phyloP scores from a whole-genome alignment of 257 asterid species.

The Cruciata laevipes region DNA sequence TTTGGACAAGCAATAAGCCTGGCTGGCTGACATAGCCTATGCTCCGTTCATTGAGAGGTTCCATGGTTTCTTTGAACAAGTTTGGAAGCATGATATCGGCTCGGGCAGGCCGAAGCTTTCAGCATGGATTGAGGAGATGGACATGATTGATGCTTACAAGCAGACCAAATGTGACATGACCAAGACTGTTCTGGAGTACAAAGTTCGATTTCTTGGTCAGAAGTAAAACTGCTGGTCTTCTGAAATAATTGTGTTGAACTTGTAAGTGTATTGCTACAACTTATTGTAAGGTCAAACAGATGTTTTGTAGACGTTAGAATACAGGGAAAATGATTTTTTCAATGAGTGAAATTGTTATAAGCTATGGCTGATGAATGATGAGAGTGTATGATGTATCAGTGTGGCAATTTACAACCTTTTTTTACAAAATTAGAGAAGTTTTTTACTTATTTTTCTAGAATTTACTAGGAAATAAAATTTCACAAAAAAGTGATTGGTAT shows the following conservation, averaged over 20 bases:
- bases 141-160: conserved; percentile 57
- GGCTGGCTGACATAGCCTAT: conserved; percentile 50
- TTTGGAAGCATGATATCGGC: conserved; percentile 44
- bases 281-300: no score
- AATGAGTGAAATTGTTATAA: no score
- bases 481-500: no score
- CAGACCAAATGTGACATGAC: conserved; percentile 51
- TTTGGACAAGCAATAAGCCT: conserved; percentile 50
- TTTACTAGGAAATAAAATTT: no score
- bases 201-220: conserved; percentile 31
- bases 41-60: conserved; percentile 63
- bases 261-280: no score
- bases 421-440: no score
- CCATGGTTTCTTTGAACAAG: conserved; percentile 36
- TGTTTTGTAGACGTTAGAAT: no score
- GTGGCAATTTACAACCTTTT: no score
- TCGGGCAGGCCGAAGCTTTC: conserved; percentile 53
- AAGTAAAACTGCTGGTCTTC: background rate
- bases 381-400: no score
- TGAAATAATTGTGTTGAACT: background rate
- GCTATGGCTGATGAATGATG: no score
- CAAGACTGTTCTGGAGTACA: conserved; percentile 29
- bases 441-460: no score
- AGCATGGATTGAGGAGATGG: conserved; percentile 50
- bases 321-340: no score